Evolutionary conservation across 345 rosid species (phyloP), one percentile per base, ranked within the genome.

Genomic region (Geranium brycei): DNA sequence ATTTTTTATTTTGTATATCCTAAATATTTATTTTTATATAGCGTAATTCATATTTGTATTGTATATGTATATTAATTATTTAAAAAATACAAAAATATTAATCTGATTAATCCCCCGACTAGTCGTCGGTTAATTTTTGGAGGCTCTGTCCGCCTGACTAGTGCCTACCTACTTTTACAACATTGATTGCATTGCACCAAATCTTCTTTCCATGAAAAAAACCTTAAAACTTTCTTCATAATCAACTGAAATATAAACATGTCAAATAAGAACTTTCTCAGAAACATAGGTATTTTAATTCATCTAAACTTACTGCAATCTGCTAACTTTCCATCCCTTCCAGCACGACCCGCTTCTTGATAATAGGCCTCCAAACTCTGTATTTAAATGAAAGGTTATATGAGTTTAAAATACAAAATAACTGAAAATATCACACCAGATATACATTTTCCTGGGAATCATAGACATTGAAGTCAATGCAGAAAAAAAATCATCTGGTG

Each of bases 331-430:
- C 96, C 96, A 74, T 91, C 97, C 72, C 97, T 85, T 81, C 97
- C 95, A 73, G 95, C 93, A 78, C 97, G 95, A 60, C 97, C 97
- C 56, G 95, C 91, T 85, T 91, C 97, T 83, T 91, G 97, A 81
- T 91, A 87, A 76, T 91, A 91, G 58, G 96, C 95, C 76, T 91
- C 97, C 71, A 88, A 69, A 76, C 95, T 85, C 97, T 91, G 87
- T 28, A 65, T 69, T 68, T 67, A 53, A 64, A 66, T 62, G 68
- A 23, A 60, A 47, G 56, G 59, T 30, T 55, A 60, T 12, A 19
- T 64, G 51, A 41, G 62, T 53, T 10, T 57, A 58, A 58, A 19
- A 57, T 57, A 5, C 59, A 3, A 57, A 23, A 59, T 55, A 64
- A 16, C 53, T 47, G 53, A 47, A 47, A 47, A 47, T 47, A 47